These are phyloP conservation scores for Ambrosiella cleistominuta DNA, from an alignment of 2,329 filamentous ascomycete genomes.

Conservation along the genomic window DNA sequence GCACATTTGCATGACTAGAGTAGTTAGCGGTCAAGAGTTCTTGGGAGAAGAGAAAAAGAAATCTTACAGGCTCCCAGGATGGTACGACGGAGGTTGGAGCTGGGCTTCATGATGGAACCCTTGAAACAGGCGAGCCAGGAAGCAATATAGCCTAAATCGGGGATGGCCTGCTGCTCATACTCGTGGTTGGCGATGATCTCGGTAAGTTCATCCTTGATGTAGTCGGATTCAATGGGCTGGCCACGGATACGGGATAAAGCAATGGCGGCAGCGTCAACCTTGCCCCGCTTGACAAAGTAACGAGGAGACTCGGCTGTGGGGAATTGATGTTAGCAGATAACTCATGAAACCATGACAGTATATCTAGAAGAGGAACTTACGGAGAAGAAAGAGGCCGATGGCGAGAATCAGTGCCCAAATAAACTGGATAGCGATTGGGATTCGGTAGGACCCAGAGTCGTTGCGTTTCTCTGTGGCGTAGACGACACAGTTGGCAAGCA, in stretches of 20 bases:
- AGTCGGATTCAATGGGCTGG: slow-evolving; percentile 54
- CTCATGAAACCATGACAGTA: background rate
- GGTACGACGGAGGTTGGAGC: slow-evolving; percentile 52
- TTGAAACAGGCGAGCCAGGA: slow-evolving; percentile 54
- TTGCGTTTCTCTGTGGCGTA: slow-evolving; percentile 48
- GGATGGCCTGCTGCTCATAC: slow-evolving; percentile 58
- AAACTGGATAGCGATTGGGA: slow-evolving; percentile 67
- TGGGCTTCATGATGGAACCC: slow-evolving; percentile 42
- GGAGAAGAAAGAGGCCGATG: slow-evolving; percentile 54
- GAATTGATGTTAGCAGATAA: background rate
- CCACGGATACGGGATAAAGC: slow-evolving; percentile 54
- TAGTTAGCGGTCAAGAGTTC: background rate
- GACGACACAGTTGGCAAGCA: slow-evolving; percentile 57
- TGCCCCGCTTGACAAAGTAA: slow-evolving; percentile 66
- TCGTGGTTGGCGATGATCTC: slow-evolving; percentile 83
- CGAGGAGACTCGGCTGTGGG: slow-evolving; percentile 55
- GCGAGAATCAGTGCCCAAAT: slow-evolving; percentile 63
- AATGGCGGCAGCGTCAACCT: slow-evolving; percentile 44
- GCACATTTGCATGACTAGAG: slow-evolving; percentile 33
- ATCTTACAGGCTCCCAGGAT: slow-evolving; percentile 43
- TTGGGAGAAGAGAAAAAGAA: background rate
- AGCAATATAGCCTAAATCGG: slow-evolving; percentile 43
- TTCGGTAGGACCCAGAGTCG: slow-evolving; percentile 56
- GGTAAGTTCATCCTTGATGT: slow-evolving; percentile 59
- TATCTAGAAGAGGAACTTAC: slow-evolving; percentile 1